These are phyloP conservation scores for Trametes maxima DNA, from an alignment of 768 basidiomycete genomes.

Conservation along the genomic window DNA sequence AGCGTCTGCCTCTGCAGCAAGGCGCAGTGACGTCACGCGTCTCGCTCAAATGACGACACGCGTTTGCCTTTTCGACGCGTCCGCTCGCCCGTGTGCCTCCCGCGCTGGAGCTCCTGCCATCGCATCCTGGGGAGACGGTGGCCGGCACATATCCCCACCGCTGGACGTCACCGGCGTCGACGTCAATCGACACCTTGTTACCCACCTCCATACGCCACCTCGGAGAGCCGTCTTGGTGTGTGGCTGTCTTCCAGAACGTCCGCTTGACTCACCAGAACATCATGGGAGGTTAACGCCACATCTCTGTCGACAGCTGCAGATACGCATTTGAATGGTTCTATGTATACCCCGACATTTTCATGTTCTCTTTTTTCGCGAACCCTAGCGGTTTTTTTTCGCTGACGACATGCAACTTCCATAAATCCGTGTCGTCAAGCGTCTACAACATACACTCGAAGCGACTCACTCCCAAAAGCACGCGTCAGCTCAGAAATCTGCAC, in stretches of 20 bases:
- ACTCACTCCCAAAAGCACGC: not conserved
- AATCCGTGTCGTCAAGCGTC: not conserved
- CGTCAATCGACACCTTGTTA: not conserved
- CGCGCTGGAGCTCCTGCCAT: not conserved
- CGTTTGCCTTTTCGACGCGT: slow-evolving; percentile 18
- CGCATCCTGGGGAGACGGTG: too few species aligned
- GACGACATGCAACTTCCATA: not conserved
- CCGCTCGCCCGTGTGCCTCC: not conserved
- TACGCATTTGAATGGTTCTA: not conserved
- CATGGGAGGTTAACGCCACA: not conserved
- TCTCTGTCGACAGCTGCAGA: not conserved
- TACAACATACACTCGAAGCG: not conserved
- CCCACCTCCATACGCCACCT: not conserved
- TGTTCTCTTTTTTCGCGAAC: not conserved
- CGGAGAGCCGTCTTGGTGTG: slow-evolving; percentile 4
- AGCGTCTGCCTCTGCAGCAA: too few species aligned
- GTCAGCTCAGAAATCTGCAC: not conserved
- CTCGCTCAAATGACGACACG: slow-evolving; percentile 17
- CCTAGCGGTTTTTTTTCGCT: not conserved
- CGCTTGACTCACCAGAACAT: not conserved
- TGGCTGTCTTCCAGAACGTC: not conserved
- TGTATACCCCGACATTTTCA: not conserved
- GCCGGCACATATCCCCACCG: too few species aligned
- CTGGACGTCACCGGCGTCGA: not conserved
- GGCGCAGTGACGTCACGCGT: slow-evolving; percentile 21